Evolutionary conservation across 768 basidiomycete genomes (phyloP).

Genomic region (Auriscalpium microsporum): DNA sequence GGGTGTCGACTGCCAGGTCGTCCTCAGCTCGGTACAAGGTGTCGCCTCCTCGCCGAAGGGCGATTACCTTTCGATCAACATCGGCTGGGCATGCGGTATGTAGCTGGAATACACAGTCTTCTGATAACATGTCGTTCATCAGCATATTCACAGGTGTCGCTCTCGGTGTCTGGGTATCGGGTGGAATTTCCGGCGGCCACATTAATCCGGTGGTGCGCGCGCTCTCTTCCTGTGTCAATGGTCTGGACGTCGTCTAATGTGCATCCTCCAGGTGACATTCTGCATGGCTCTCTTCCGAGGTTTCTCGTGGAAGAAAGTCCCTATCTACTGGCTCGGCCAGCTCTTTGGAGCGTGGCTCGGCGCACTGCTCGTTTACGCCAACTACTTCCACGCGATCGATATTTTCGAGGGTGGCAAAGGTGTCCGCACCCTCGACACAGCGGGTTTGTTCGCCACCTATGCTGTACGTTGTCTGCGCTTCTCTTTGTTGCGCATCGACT

Average conservation of each 20-base stretch:
- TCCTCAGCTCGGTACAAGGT: constrained; percentile 7
- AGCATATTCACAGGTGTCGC: constrained; percentile 32
- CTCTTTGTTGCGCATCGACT: neutral
- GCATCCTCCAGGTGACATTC: constrained; percentile 47
- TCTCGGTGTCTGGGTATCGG: constrained; percentile 60
- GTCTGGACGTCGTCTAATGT: neutral
- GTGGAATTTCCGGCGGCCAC: constrained; percentile 66
- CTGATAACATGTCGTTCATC: neutral
- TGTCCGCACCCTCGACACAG: constrained; percentile 50
- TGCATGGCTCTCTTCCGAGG: constrained; percentile 58
- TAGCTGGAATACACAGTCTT: neutral
- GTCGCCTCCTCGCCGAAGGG: constrained; percentile 19
- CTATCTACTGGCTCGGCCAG: constrained; percentile 57
- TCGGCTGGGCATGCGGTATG: constrained; percentile 19
- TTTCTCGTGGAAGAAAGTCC: constrained; percentile 79
- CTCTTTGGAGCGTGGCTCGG: constrained; percentile 53
- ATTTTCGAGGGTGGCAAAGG: constrained; percentile 47
- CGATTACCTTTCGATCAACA: constrained; percentile 11
- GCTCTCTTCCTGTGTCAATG: neutral
- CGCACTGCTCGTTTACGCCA: constrained; percentile 49
- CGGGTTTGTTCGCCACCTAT: constrained; percentile 51
- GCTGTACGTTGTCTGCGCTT: constrained; percentile 28
- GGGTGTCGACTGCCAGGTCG: constrained; percentile 9
- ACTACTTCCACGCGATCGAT: constrained; percentile 62
- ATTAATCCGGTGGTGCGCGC: constrained; percentile 26